Evolutionary conservation across 768 basidiomycete genomes (phyloP), one percentile per base, ranked within the genome.

Genomic region (Suillus plorans): DNA sequence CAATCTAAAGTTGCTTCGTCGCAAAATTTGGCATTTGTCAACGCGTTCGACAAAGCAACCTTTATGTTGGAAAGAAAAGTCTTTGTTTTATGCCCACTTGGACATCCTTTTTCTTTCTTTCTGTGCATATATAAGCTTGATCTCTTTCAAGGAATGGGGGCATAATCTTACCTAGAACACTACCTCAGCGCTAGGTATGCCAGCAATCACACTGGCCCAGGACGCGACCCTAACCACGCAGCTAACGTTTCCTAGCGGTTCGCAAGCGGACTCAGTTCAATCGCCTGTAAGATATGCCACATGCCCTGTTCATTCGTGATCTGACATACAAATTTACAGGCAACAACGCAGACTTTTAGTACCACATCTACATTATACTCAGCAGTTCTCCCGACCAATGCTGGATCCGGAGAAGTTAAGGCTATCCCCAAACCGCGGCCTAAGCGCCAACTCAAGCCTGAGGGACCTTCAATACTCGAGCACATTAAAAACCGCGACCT

Each of bases 401-500:
- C 58, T 10, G 14, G 14, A 50, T 28, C 49, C 49, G 1, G 7
- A 50, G 25, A 50, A 28, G 49, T 25, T 36, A 8, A 5, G 22
- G 10, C 20, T 37, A 12, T 58, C 6, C 31, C 57, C 5, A 76
- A 68, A 20, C 73, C 67, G 57, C 70, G 73, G 7, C 74, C 76
- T 16, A 76, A 68, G 58, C 74, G 76, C 28, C 25, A 36, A 34
- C 69, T 69, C 53, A 69, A 60, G 44, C 44, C 12, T 22, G 47
- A 47, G 57, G 39, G 16, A 65, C 63, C 66, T 4, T 70, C 70
- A 34, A 66, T 76, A 36, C 31, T 68, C 5, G 69, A 72, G 14
- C 67, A 67, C 16, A 64, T 77, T 12, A 44, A 69, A 39, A 75
- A 76, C 14, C 71, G 74, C 42, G 75, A 76, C 55, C 67, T 76